A percentile compares a stretch with the other conserved stretches of the same genome.
phyloP scores from a whole-genome alignment of 257 asterid species.

The Solanum lignicaule region DNA sequence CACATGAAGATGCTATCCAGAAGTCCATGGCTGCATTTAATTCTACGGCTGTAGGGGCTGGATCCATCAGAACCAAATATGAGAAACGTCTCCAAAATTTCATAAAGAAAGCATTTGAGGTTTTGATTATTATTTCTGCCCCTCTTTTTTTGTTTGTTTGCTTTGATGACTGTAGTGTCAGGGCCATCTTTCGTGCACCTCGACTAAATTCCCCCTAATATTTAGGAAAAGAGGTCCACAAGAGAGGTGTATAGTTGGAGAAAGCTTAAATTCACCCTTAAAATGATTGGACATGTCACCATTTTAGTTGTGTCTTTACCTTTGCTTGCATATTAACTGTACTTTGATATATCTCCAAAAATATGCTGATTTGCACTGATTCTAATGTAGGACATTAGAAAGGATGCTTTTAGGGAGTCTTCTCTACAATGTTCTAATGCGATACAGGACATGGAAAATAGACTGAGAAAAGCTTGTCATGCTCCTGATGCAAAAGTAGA shows the following conservation, averaged over 20 bases:
- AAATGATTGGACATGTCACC: not conserved
- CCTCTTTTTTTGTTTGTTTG: not conserved
- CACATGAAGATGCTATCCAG: slow-evolving; percentile 86
- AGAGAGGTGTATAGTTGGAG: not conserved
- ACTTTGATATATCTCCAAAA: not conserved
- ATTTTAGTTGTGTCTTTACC: not conserved
- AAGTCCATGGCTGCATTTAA: slow-evolving; percentile 68
- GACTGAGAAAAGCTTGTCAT: slow-evolving; percentile 79
- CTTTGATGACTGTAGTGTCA: not conserved
- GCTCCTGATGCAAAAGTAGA: slow-evolving; percentile 74
- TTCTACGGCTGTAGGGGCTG: slow-evolving; percentile 83
- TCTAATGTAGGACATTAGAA: slow-evolving; percentile 67
- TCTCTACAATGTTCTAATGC: slow-evolving; percentile 58
- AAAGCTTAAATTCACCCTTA: not conserved
- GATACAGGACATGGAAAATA: slow-evolving; percentile 81
- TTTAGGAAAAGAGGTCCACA: not conserved
- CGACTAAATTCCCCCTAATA: not conserved
- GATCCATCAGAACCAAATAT: slow-evolving; percentile 68
- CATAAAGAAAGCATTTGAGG: slow-evolving; percentile 90
- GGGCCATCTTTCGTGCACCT: not conserved
- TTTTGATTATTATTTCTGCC: slow-evolving; percentile 7
- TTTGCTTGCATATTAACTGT: not conserved
- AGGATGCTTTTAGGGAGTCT: slow-evolving; percentile 92
- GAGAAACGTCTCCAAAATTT: slow-evolving; percentile 78
- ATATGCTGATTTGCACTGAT: slow-evolving; percentile 12